phyloP scores from a whole-genome alignment of 2,329 filamentous ascomycete genomes.

The Nothophaeocryptopus gaeumannii region DNA sequence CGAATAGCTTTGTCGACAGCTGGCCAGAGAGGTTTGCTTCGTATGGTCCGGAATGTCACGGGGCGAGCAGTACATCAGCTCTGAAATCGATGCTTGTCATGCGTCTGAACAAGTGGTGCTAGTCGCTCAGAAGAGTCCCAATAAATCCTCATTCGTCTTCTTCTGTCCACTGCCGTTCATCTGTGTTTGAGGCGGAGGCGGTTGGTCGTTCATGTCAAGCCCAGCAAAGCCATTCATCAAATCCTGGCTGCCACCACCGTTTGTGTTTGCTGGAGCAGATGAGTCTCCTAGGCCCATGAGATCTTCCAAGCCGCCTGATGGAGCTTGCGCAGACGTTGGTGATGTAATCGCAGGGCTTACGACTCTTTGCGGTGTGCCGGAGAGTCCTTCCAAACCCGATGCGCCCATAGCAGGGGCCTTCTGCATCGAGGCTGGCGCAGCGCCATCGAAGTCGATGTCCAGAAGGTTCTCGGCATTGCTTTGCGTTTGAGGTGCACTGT shows the following conservation, averaged over 20 bases:
- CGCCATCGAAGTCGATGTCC: constrained; percentile 94
- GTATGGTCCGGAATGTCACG: no score
- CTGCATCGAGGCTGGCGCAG: constrained; percentile 82
- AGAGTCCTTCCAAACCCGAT: constrained; percentile 53
- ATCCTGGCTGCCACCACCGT: constrained; percentile 45
- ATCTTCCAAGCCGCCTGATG: constrained; percentile 69
- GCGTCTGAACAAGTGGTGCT: no score
- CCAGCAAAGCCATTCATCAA: constrained; percentile 81
- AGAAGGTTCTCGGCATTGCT: constrained; percentile 90
- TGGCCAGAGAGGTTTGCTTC: no score
- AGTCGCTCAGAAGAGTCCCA: constrained; percentile 51
- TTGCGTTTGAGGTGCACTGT: constrained; percentile 46
- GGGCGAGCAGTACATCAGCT: no score
- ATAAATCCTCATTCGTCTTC: constrained; percentile 52
- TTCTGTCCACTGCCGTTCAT: constrained; percentile 48
- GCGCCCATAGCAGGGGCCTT: constrained; percentile 54
- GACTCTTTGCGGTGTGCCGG: constrained; percentile 66
- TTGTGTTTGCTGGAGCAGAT: constrained; percentile 27
- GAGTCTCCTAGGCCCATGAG: constrained; percentile 65
- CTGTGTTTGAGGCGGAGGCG: constrained; percentile 63
- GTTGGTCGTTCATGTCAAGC: constrained; percentile 69
- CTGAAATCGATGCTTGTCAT: no score
- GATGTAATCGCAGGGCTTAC: constrained; percentile 57
- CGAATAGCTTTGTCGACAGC: no score
- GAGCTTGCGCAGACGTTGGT: constrained; percentile 39